Percentiles rank a stretch among this genome's conserved stretches.
Conservation (phyloP, 805 yeast species). For the Candida xiaguanensis region DNA sequence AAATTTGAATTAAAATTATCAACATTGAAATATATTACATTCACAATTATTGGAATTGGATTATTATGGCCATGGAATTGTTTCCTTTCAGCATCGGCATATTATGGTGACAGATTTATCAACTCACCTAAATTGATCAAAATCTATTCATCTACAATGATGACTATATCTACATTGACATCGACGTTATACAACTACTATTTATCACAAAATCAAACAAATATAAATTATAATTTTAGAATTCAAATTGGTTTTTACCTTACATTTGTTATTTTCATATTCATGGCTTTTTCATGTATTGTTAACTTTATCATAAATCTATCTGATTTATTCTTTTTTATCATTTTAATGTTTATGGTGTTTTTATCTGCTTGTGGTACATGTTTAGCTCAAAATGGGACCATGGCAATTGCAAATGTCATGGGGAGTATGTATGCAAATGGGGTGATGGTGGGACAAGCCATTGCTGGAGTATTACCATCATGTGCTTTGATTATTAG, state of each 20-base stretch:
- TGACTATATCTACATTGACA: constrained; percentile 76
- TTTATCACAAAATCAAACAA: constrained; percentile 62
- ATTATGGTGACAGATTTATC: constrained; percentile 62
- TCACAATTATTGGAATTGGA: constrained; percentile 68
- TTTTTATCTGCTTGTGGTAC: constrained; percentile 69
- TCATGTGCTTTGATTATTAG: constrained; percentile 63
- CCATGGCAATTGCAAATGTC: constrained; percentile 80
- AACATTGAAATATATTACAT: constrained; percentile 50
- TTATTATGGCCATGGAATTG: constrained; percentile 97
- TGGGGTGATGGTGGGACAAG: constrained; percentile 92
- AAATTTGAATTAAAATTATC: constrained; percentile 14
- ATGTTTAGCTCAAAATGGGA: constrained; percentile 83
- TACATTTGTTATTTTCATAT: constrained; percentile 54
- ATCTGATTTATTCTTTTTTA: constrained; percentile 43
- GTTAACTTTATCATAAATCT: constrained; percentile 29
- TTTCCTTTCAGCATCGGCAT: constrained; percentile 79
- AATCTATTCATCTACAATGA: constrained; percentile 76
- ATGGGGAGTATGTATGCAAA: constrained; percentile 78
- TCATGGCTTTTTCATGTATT: constrained; percentile 53
- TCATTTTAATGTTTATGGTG: constrained; percentile 59
- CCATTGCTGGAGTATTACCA: constrained; percentile 90
- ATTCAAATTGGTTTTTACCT: constrained; percentile 57
- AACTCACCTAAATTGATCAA: constrained; percentile 48
- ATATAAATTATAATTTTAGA: constrained; percentile 54
- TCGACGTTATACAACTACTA: constrained; percentile 57